Evolutionary conservation across 306 rosid species (phyloP), one percentile per base, ranked within the genome.

Genomic region (Adenanthera pavonina): DNA sequence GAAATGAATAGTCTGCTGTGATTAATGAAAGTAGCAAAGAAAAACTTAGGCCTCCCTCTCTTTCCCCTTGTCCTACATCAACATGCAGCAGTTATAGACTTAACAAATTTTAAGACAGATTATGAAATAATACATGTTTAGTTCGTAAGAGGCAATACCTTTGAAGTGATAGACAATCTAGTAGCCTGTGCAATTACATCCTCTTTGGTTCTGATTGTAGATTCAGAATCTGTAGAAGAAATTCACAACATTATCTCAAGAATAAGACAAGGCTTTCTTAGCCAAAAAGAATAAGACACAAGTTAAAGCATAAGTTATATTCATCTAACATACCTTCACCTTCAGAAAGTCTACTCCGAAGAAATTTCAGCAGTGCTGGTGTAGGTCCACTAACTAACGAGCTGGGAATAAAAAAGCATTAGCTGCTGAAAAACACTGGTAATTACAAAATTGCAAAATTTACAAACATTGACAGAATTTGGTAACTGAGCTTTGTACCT

Each of bases 381-480:
- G 99, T 91, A 66, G 97, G 90, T 83, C 99, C 99, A 85, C 94
- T 78, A 81, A 95, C 93, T 86, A 95, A 90, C 78, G 99, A 89
- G 83, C 99, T 95, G 94, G 77, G 33, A 34, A 53, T 82, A 57
- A 85, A 74, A 25, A 78, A 57, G 43, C 20, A 72, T 74, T 6
- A 84, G 86, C 72, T 76, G 43, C 53, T 17, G 20, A 46, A 69
- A 77, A 82, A 69, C 69, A 69, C 61, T 57, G 33, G 54, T 43
- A 59, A 74, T 69, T 62, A 81, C 20, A 64, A 80, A 59, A 74
- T 69, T 62, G 80, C 20, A 64, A 80, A 57, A 56, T 60, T 72
- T 52, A 84, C n/a, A 57, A 77, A 49, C 69, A 70, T 40, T 72
- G n/a, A 61, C 47, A 2, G 36, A 41, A 54, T 57, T 83, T 60